phyloP scores from a whole-genome alignment of 2,329 filamentous ascomycete genomes.

The Colletotrichum karsti region DNA sequence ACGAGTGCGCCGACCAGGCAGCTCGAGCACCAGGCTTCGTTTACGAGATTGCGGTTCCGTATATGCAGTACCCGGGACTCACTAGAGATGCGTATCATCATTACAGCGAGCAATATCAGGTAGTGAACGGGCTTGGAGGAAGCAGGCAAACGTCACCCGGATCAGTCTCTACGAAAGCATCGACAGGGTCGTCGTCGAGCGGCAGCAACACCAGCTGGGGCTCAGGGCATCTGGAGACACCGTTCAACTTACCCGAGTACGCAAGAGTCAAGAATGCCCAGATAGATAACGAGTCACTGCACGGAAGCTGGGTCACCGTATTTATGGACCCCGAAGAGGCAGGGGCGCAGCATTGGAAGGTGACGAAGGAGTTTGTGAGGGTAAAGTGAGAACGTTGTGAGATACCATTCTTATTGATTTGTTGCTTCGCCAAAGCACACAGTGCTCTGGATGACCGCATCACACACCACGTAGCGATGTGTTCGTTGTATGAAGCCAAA shows the following conservation, averaged over 20 bases:
- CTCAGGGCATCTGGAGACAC: conserved; percentile 30
- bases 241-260: conserved; percentile 37
- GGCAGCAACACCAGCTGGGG: conserved; percentile 15
- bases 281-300: conserved; percentile 35
- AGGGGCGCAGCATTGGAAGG: conserved; percentile 36
- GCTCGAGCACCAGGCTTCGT: not conserved
- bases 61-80: not conserved
- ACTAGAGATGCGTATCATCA: not conserved
- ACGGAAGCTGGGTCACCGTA: conserved; percentile 38
- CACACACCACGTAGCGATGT: too few relatives aligned
- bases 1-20: not conserved
- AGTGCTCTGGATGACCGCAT: too few relatives aligned
- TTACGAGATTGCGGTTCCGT: not conserved
- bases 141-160: conserved; percentile 4
- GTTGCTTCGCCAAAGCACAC: too few relatives aligned
- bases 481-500: too few relatives aligned
- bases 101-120: not conserved
- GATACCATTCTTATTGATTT: too few relatives aligned
- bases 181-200: not conserved
- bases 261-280: conserved; percentile 40
- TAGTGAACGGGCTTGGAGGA: not conserved
- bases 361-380: conserved; percentile 43
- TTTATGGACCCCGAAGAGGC: conserved; percentile 37
- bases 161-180: not conserved
- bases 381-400: not conserved